These are phyloP conservation scores for Hyaloscypha variabilis DNA, from an alignment of 495 filamentous ascomycete species.

Conservation along the genomic window DNA sequence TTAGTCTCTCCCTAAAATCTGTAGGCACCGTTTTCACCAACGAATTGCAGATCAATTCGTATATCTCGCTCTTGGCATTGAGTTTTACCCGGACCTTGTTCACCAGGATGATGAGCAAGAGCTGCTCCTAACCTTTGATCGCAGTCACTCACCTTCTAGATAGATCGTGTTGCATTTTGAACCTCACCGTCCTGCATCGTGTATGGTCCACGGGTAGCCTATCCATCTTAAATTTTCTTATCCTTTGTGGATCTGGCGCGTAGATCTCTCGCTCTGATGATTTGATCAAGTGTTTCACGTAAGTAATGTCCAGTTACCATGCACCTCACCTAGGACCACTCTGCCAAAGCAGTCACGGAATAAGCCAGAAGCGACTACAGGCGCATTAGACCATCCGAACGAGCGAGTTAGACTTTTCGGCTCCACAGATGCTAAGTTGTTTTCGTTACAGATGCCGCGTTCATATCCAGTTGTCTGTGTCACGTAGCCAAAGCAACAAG, in stretches of 20 bases:
- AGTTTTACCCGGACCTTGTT: neutral
- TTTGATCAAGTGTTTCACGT: neutral
- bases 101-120: neutral
- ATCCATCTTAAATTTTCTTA: neutral
- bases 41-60: neutral
- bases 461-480: too few species aligned
- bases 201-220: neutral
- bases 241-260: neutral
- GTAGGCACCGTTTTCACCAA: neutral
- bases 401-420: too few species aligned
- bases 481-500: too few species aligned
- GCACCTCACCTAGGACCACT: neutral
- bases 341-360: neutral
- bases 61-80: neutral
- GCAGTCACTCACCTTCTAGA: neutral
- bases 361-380: neutral
- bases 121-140: neutral
- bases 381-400: too few species aligned
- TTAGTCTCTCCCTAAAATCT: too few species aligned
- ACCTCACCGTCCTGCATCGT: neutral
- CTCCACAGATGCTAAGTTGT: too few species aligned
- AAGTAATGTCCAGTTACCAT: too few species aligned
- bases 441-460: too few species aligned
- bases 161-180: neutral
- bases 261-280: neutral